These are phyloP conservation scores for Funneliformis caledonium DNA, from an alignment of 371 early-diverging fungal species.

Conservation along the genomic window DNA sequence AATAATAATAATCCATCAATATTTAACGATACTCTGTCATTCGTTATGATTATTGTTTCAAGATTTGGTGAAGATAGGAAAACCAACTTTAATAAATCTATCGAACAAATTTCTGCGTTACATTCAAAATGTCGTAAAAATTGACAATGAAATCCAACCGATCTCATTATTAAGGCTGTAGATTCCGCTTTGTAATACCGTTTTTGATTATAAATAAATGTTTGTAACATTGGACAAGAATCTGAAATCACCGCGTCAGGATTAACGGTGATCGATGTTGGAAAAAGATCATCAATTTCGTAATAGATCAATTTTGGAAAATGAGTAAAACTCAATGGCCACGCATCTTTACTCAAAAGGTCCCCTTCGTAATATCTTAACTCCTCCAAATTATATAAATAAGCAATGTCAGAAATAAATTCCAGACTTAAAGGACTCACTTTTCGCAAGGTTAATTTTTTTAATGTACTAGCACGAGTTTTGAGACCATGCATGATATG, in stretches of 20 bases:
- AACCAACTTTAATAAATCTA: not conserved
- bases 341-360: constrained; percentile 8
- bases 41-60: constrained; percentile 11
- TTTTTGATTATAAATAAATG: constrained; percentile 11
- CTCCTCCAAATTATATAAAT: constrained; percentile 7
- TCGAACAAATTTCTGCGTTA: constrained; percentile 14
- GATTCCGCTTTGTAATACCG: not conserved
- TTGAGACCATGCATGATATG: not conserved
- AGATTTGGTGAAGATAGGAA: not conserved
- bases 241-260: not conserved
- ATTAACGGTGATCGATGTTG: not conserved
- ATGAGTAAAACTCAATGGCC: not conserved
- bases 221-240: not conserved
- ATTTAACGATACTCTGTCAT: not conserved
- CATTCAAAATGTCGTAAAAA: constrained; percentile 14
- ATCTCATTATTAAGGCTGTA: not conserved
- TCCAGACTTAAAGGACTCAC: not conserved
- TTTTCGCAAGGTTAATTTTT: not conserved
- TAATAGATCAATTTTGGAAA: not conserved
- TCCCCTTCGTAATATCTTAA: not conserved
- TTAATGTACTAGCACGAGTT: not conserved
- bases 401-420: not conserved
- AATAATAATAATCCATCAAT: not conserved
- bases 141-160: not conserved
- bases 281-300: constrained; percentile 3